Evolutionary conservation across 345 rosid species (phyloP).

Genomic region (Populus ilicifolia): DNA sequence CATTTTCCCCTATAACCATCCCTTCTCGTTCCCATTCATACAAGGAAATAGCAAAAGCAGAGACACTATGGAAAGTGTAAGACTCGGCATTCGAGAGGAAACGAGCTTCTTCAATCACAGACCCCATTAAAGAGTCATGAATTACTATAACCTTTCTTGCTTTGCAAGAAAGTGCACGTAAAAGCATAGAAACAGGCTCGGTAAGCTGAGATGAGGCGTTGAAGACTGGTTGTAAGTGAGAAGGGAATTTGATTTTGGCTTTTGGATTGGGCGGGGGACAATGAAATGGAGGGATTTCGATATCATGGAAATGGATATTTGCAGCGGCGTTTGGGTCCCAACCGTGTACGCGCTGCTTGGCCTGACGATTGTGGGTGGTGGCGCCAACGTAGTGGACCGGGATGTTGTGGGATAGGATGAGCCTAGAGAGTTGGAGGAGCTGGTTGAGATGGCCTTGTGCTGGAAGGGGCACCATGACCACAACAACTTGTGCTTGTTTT

Average conservation of each 20-base stretch:
- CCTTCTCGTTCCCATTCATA: conserved; percentile 21
- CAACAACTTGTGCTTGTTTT: conserved; percentile 15
- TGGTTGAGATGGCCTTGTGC: conserved; percentile 58
- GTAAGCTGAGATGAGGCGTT: conserved; percentile 29
- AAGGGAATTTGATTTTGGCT: conserved; percentile 35
- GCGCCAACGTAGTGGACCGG: conserved; percentile 41
- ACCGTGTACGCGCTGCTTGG: conserved; percentile 32
- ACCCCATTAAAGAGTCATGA: conserved; percentile 44
- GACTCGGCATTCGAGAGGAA: conserved; percentile 31
- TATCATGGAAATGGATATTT: conserved; percentile 35
- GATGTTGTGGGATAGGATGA: conserved; percentile 30
- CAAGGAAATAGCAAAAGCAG: conserved; percentile 30
- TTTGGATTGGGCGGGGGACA: conserved; percentile 35
- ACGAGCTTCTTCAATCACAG: conserved; percentile 33
- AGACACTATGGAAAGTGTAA: conserved; percentile 42
- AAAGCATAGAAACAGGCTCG: conserved; percentile 18
- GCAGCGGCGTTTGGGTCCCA: conserved; percentile 20
- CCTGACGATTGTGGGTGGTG: conserved; percentile 45
- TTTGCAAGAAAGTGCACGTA: conserved; percentile 22
- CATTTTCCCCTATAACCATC: neutral
- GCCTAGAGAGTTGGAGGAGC: conserved; percentile 50
- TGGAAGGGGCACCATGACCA: conserved; percentile 53
- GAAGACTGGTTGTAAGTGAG: conserved; percentile 41
- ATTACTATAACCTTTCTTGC: conserved; percentile 32
- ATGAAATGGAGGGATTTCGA: conserved; percentile 28